phyloP scores from a whole-genome alignment of 2,329 filamentous ascomycete species.

The Scytalidium lignicola region DNA sequence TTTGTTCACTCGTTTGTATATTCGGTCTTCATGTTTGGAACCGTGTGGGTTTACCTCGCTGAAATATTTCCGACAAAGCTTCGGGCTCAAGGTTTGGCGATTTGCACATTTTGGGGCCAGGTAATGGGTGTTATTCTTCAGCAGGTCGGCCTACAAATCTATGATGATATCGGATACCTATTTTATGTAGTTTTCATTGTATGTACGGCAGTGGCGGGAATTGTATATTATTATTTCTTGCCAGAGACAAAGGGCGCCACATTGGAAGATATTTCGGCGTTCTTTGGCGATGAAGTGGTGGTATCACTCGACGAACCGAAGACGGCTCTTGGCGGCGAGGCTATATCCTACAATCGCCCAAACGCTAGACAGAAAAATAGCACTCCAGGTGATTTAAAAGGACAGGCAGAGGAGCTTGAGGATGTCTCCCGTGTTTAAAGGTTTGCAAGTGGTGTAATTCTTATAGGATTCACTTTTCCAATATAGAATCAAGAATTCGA shows the following conservation, averaged over 20 bases:
- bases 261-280: slow-evolving; percentile 1
- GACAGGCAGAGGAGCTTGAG: no score
- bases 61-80: slow-evolving; percentile 26
- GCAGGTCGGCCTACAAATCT: not conserved
- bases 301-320: no score
- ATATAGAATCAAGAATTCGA: no score
- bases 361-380: no score
- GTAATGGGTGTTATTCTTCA: slow-evolving; percentile 1
- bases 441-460: no score
- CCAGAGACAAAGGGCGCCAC: slow-evolving; percentile 2
- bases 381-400: no score
- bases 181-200: slow-evolving; percentile 10
- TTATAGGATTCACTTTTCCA: no score
- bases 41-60: slow-evolving; percentile 26
- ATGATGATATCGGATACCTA: slow-evolving; percentile 3
- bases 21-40: slow-evolving; percentile 10
- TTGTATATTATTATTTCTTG: slow-evolving; percentile 1
- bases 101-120: slow-evolving; percentile 6
- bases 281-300: slow-evolving; percentile 6
- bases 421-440: no score
- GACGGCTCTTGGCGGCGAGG: no score
- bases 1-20: slow-evolving; percentile 8
- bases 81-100: slow-evolving; percentile 10
- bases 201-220: not conserved
- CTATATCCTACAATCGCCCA: no score